Conservation (phyloP, 768 basidiomycete species). For the Tremella fuciformis region DNA sequence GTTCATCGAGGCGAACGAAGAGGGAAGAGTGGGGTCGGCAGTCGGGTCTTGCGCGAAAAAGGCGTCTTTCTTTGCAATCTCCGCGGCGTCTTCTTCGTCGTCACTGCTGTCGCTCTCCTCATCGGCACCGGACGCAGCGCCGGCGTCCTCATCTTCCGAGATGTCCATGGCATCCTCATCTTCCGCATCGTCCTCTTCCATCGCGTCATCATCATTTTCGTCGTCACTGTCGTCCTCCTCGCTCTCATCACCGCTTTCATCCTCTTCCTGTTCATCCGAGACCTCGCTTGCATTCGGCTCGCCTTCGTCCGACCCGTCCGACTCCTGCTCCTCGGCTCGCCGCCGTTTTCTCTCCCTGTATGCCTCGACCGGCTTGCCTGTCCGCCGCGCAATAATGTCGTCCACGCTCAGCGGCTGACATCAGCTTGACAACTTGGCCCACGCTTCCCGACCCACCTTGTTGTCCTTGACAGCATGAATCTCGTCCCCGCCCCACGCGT, state of each 20-base stretch:
- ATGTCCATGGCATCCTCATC: slow-evolving; percentile 26
- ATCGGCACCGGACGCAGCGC: slow-evolving; percentile 50
- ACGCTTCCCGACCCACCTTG: slow-evolving; percentile 55
- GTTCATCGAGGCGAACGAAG: slow-evolving; percentile 87
- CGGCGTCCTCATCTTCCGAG: slow-evolving; percentile 37
- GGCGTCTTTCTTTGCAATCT: slow-evolving; percentile 72
- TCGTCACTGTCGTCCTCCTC: slow-evolving; percentile 28
- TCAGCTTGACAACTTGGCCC: slow-evolving; percentile 9
- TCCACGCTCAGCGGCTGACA: slow-evolving; percentile 74
- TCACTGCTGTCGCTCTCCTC: slow-evolving; percentile 50
- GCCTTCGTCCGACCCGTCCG: slow-evolving; percentile 33
- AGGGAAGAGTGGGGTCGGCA: slow-evolving; percentile 60
- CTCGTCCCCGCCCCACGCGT: slow-evolving; percentile 60
- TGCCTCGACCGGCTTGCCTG: slow-evolving; percentile 52
- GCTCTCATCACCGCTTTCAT: slow-evolving; percentile 31
- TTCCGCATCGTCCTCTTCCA: slow-evolving; percentile 33
- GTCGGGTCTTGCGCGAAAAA: slow-evolving; percentile 68
- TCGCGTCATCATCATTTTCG: slow-evolving; percentile 20
- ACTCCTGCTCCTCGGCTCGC: slow-evolving; percentile 45
- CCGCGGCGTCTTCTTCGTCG: slow-evolving; percentile 58
- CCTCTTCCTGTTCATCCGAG: slow-evolving; percentile 29
- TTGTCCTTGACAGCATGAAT: slow-evolving; percentile 52
- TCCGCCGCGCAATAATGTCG: slow-evolving; percentile 80
- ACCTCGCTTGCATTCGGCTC: slow-evolving; percentile 19
- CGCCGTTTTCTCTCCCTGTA: slow-evolving; percentile 62